phyloP scores from a whole-genome alignment of 768 basidiomycete genomes.

The Scleroderma bovista region DNA sequence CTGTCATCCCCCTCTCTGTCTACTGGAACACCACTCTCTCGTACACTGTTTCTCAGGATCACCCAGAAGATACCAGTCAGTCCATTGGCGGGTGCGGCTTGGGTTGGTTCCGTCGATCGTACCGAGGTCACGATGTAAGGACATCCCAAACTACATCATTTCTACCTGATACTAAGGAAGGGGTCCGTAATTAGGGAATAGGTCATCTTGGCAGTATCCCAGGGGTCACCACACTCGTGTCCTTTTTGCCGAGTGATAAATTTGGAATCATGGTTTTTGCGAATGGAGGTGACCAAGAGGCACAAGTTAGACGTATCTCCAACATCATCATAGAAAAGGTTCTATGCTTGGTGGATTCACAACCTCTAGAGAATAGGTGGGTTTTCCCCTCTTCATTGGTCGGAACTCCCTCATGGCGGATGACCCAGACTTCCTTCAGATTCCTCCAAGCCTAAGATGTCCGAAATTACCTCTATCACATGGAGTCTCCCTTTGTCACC shows the following conservation, averaged over 20 bases:
- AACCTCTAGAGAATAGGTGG: slow-evolving; percentile 4
- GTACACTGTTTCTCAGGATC: slow-evolving; percentile 17
- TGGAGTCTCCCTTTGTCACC: slow-evolving; percentile 6
- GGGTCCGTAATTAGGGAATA: slow-evolving; percentile 24
- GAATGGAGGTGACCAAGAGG: slow-evolving; percentile 21
- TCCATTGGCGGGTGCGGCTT: slow-evolving; percentile 36
- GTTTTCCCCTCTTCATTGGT: neutral
- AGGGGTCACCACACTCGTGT: slow-evolving; percentile 27
- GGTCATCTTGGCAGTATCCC: slow-evolving; percentile 31
- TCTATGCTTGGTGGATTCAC: slow-evolving; percentile 5
- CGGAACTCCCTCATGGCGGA: neutral
- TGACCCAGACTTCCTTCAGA: neutral
- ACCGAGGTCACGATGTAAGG: slow-evolving; percentile 37
- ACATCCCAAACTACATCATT: neutral
- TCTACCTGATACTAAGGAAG: neutral
- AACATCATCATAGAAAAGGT: slow-evolving; percentile 21
- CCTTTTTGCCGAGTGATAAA: slow-evolving; percentile 31
- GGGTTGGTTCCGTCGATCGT: slow-evolving; percentile 38
- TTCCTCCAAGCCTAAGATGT: neutral
- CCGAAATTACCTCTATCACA: too few relatives aligned
- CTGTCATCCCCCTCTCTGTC: slow-evolving; percentile 28
- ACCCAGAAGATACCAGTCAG: slow-evolving; percentile 6
- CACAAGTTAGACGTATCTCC: slow-evolving; percentile 4
- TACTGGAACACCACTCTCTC: slow-evolving; percentile 29
- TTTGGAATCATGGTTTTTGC: slow-evolving; percentile 33